A percentile compares a stretch with the other conserved stretches of the same genome.
These are phyloP conservation scores for Xylaria sp. DNA, from an alignment of 2,329 filamentous ascomycete species.

Conservation along the genomic window DNA sequence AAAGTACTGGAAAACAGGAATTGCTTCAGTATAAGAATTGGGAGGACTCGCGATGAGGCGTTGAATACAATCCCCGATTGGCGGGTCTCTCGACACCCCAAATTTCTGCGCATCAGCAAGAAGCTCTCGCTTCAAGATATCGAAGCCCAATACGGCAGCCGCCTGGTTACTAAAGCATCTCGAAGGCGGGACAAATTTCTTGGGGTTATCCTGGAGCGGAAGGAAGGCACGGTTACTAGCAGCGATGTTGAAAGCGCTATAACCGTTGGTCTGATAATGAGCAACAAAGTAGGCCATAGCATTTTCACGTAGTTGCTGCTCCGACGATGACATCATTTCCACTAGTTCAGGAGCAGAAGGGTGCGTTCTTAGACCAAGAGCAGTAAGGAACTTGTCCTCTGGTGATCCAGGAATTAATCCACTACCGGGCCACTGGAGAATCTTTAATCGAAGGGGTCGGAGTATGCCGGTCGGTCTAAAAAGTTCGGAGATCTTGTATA, in stretches of 20 bases:
- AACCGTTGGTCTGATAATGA: constrained; percentile 82
- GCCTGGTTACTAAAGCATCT: constrained; percentile 85
- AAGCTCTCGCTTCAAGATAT: constrained; percentile 80
- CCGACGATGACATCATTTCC: constrained; percentile 76
- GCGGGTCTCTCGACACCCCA: constrained; percentile 84
- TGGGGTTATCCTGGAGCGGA: constrained; percentile 75
- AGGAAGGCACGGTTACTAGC: constrained; percentile 70
- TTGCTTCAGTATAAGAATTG: constrained; percentile 71
- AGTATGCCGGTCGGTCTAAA: constrained; percentile 82
- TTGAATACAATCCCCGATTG: constrained; percentile 79
- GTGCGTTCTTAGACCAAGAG: constrained; percentile 77
- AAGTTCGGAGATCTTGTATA: constrained; percentile 81
- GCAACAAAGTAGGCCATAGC: constrained; percentile 85
- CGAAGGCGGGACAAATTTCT: constrained; percentile 74
- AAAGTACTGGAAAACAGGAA: constrained; percentile 84
- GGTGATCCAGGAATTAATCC: constrained; percentile 71
- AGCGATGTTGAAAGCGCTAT: constrained; percentile 71
- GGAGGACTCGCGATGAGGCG: constrained; percentile 79
- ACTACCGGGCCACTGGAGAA: constrained; percentile 84
- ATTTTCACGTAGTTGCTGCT: constrained; percentile 69
- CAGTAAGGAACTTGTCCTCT: constrained; percentile 79
- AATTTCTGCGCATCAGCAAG: constrained; percentile 83
- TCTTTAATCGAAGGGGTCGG: constrained; percentile 75
- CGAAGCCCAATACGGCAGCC: constrained; percentile 82
- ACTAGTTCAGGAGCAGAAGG: constrained; percentile 81